Evolutionary conservation across 2,329 filamentous ascomycete species (phyloP).

Genomic region (Trichocomaceae sp.): DNA sequence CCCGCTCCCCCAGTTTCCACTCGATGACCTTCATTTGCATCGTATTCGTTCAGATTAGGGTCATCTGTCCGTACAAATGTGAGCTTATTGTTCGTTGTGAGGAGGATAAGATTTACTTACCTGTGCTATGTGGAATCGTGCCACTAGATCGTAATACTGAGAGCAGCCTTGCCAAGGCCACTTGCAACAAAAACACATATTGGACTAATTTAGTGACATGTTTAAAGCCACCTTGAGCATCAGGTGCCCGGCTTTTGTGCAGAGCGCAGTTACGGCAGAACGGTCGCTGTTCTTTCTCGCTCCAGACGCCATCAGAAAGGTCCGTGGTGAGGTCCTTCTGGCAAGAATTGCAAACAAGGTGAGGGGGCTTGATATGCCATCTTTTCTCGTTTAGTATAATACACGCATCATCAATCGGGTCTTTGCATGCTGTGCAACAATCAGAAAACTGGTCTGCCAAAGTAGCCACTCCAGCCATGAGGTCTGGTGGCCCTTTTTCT

Average conservation of each 20-base stretch:
- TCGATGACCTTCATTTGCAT: conserved; percentile 59
- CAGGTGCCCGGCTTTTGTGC: conserved; percentile 46
- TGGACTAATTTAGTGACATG: conserved; percentile 82
- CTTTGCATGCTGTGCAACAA: conserved; percentile 72
- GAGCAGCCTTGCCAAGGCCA: conserved; percentile 81
- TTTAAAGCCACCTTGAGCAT: conserved; percentile 58
- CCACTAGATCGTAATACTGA: conserved; percentile 80
- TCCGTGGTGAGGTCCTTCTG: conserved; percentile 63
- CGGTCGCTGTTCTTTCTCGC: conserved; percentile 59
- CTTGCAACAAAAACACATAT: conserved; percentile 86
- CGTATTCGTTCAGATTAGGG: conserved; percentile 59
- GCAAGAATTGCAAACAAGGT: conserved; percentile 66
- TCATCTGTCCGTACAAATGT: conserved; percentile 50
- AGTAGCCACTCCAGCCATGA: conserved; percentile 57
- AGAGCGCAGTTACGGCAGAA: conserved; percentile 63
- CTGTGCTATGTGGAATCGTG: conserved; percentile 65
- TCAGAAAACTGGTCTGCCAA: conserved; percentile 73
- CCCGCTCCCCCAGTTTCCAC: neutral
- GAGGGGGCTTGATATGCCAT: conserved; percentile 67
- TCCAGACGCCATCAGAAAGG: conserved; percentile 65
- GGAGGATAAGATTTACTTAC: conserved; percentile 26
- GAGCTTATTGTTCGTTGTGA: neutral
- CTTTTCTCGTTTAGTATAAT: conserved; percentile 65
- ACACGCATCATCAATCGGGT: conserved; percentile 93
- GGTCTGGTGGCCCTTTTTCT: conserved; percentile 58